A percentile compares a stretch with the other conserved stretches of the same genome.
Conservation (phyloP, 2,329 filamentous ascomycete species). For the Calonectria pseudoreteaudii region DNA sequence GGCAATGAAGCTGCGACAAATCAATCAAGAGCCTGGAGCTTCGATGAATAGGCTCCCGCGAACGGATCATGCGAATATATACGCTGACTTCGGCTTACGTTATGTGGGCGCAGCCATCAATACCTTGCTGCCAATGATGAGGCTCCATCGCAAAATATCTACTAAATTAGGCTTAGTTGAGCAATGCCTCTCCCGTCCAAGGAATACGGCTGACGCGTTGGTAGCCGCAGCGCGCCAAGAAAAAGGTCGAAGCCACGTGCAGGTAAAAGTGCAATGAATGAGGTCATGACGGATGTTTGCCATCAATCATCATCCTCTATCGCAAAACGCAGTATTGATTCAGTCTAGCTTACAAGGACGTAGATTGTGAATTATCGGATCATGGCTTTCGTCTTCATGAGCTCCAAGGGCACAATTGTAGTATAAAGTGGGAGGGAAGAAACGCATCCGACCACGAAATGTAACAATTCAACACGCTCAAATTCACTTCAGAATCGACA, state of each 20-base stretch:
- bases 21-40: background rate
- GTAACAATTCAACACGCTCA: background rate
- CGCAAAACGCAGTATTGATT: background rate
- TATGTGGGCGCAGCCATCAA: background rate
- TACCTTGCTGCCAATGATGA: background rate
- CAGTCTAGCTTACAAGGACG: background rate
- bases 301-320: background rate
- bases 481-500: background rate
- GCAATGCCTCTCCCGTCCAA: too few species aligned
- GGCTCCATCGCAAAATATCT: background rate
- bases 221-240: background rate
- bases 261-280: background rate
- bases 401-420: background rate
- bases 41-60: background rate
- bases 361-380: background rate
- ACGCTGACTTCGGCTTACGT: background rate
- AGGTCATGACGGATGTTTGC: background rate
- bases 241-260: too few species aligned
- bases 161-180: background rate
- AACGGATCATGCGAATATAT: background rate
- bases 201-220: background rate
- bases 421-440: background rate
- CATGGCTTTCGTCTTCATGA: background rate
- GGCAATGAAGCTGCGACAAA: background rate
- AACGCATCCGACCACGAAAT: background rate